Conservation (phyloP, 2,329 filamentous ascomycete genomes). For the Diaporthe sp. region DNA sequence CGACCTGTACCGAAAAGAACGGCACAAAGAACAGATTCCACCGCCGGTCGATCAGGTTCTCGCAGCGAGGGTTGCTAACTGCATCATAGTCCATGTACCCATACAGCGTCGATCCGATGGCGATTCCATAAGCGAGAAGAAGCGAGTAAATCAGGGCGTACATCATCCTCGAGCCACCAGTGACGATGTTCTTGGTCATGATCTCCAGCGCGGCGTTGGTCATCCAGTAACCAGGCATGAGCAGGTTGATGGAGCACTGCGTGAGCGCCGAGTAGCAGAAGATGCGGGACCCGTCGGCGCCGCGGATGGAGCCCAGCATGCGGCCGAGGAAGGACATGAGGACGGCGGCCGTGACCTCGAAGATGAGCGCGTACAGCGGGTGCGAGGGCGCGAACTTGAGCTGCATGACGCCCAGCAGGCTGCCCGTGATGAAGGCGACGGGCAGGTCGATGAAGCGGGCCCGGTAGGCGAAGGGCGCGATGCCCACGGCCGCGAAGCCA, state of each 20-base stretch:
- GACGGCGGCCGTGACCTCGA: constrained; percentile 12
- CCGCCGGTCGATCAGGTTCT: constrained; percentile 2
- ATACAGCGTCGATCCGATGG: constrained; percentile 12
- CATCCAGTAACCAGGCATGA: constrained; percentile 32
- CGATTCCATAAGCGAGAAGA: constrained; percentile 14
- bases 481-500: constrained; percentile 19
- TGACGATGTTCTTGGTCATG: constrained; percentile 22
- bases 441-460: constrained; percentile 28
- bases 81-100: constrained; percentile 22
- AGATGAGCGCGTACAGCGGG: constrained; percentile 21
- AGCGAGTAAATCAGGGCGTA: constrained; percentile 18
- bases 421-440: constrained; percentile 23
- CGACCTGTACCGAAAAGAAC: constrained; percentile 8
- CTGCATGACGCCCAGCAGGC: constrained; percentile 20
- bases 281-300: constrained; percentile 6
- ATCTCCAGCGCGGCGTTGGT: constrained; percentile 24
- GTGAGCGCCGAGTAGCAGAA: constrained; percentile 28
- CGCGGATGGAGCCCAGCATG: constrained; percentile 11
- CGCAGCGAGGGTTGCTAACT: constrained; percentile 23
- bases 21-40: constrained; percentile 25
- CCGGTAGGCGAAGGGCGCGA: constrained; percentile 4
- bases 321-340: constrained; percentile 21
- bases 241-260: constrained; percentile 26
- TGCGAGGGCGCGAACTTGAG: constrained; percentile 19
- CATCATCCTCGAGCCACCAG: constrained; percentile 26